These are phyloP conservation scores for Xylaria sp. DNA, from an alignment of 2,329 filamentous ascomycete genomes.

Conservation along the genomic window DNA sequence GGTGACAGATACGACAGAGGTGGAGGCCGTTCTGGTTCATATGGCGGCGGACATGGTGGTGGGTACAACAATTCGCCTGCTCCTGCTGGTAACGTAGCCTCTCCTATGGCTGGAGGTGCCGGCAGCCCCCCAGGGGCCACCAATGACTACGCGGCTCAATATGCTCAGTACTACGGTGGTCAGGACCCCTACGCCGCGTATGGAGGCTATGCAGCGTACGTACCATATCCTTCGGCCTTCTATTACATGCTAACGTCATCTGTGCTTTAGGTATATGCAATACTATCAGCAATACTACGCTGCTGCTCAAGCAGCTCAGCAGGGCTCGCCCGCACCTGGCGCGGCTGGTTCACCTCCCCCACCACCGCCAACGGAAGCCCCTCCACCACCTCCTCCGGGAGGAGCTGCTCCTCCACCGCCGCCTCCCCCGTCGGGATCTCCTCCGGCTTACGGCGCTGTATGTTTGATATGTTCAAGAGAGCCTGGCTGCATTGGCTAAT, in stretches of 20 bases:
- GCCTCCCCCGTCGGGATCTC: conserved; percentile 63
- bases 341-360: conserved; percentile 64
- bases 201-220: conserved; percentile 84
- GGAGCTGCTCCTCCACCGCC: conserved; percentile 66
- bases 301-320: conserved; percentile 61
- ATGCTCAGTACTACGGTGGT: conserved; percentile 81
- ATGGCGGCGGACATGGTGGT: conserved; percentile 49
- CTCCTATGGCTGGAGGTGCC: conserved; percentile 55
- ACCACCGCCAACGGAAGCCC: conserved; percentile 68
- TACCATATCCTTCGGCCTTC: conserved; percentile 16
- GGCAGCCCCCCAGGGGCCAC: conserved; percentile 53
- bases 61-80: conserved; percentile 55
- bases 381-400: conserved; percentile 70
- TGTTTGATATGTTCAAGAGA: conserved; percentile 46
- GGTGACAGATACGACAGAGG: conserved; percentile 55
- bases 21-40: conserved; percentile 47
- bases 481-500: conserved; percentile 18
- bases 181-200: conserved; percentile 90
- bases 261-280: conserved; percentile 64
- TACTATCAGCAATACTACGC: conserved; percentile 79
- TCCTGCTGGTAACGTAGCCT: conserved; percentile 52
- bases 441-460: conserved; percentile 74
- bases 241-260: conserved; percentile 13
- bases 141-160: conserved; percentile 78
- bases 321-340: conserved; percentile 56